These are phyloP conservation scores for Gomphus bonarii DNA, from an alignment of 1,284 basidiomycete species.

Conservation along the genomic window DNA sequence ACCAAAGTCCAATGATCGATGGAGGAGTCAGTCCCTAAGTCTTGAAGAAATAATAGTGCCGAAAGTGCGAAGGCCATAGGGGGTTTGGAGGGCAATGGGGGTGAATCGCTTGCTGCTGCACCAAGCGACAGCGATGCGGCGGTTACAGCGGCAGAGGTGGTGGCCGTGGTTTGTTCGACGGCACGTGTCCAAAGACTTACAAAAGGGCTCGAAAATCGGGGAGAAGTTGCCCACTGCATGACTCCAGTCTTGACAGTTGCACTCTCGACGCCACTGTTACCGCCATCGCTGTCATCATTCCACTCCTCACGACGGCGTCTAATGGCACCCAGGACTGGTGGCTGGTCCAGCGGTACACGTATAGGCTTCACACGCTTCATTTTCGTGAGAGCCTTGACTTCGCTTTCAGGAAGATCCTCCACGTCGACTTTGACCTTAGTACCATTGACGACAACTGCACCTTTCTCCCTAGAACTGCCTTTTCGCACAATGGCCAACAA, in stretches of 20 bases:
- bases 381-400: conserved; percentile 75
- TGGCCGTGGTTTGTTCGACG: conserved; percentile 59
- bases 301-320: conserved; percentile 59
- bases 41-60: conserved; percentile 68
- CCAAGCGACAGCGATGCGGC: conserved; percentile 44
- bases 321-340: conserved; percentile 68
- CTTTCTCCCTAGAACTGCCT: conserved; percentile 66
- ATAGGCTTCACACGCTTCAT: conserved; percentile 82
- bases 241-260: conserved; percentile 19
- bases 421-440: conserved; percentile 79
- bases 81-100: conserved; percentile 39
- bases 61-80: conserved; percentile 75
- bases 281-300: conserved; percentile 21
- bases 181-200: conserved; percentile 64
- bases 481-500: conserved; percentile 67
- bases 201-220: conserved; percentile 60
- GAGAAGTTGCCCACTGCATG: conserved; percentile 24
- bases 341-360: conserved; percentile 87
- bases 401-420: conserved; percentile 84
- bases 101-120: conserved; percentile 27
- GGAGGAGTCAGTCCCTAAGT: conserved; percentile 55
- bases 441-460: conserved; percentile 85
- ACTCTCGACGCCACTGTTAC: conserved; percentile 24
- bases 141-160: conserved; percentile 64
- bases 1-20: conserved; percentile 76